These are phyloP conservation scores for Microdochium trichocladiopsis DNA, from an alignment of 2,329 filamentous ascomycete species.

Conservation along the genomic window DNA sequence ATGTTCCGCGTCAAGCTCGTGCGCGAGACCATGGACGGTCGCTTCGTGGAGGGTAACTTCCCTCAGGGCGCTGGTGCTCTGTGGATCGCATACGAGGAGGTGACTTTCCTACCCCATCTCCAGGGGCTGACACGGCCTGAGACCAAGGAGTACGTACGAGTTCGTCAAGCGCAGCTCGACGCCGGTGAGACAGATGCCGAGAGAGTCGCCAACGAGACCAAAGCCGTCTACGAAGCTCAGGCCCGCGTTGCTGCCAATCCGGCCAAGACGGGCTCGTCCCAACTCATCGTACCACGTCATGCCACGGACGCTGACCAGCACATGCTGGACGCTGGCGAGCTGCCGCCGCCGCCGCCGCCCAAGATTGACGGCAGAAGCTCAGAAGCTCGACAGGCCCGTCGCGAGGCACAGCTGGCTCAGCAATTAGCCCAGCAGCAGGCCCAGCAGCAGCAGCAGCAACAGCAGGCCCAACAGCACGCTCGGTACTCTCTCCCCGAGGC, in stretches of 20 bases:
- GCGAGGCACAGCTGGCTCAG: background rate
- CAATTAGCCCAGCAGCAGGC: background rate
- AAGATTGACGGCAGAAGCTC: background rate
- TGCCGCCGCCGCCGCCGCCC: slow-evolving; percentile 7
- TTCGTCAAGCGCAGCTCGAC: slow-evolving; percentile 53
- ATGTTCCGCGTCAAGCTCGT: slow-evolving; percentile 60
- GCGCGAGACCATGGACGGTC: slow-evolving; percentile 52
- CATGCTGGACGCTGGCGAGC: background rate
- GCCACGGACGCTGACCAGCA: background rate
- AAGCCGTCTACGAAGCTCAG: slow-evolving; percentile 44
- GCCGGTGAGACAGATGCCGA: slow-evolving; percentile 41
- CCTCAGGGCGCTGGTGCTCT: slow-evolving; percentile 51
- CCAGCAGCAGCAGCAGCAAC: background rate
- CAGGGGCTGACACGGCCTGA: slow-evolving; percentile 42
- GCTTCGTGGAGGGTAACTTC: slow-evolving; percentile 51
- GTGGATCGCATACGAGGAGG: slow-evolving; percentile 58
- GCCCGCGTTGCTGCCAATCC: slow-evolving; percentile 28
- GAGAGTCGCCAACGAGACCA: slow-evolving; percentile 39
- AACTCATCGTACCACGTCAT: slow-evolving; percentile 7
- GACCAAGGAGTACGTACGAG: slow-evolving; percentile 57
- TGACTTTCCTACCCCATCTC: slow-evolving; percentile 50
- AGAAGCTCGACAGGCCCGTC: background rate
- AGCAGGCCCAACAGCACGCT: background rate
- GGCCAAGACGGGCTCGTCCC: slow-evolving; percentile 10
- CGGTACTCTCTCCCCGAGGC: slow-evolving; percentile 2